Evolutionary conservation across 345 rosid species (phyloP), one percentile per base, ranked within the genome.

Genomic region (Melaleuca alternifolia): DNA sequence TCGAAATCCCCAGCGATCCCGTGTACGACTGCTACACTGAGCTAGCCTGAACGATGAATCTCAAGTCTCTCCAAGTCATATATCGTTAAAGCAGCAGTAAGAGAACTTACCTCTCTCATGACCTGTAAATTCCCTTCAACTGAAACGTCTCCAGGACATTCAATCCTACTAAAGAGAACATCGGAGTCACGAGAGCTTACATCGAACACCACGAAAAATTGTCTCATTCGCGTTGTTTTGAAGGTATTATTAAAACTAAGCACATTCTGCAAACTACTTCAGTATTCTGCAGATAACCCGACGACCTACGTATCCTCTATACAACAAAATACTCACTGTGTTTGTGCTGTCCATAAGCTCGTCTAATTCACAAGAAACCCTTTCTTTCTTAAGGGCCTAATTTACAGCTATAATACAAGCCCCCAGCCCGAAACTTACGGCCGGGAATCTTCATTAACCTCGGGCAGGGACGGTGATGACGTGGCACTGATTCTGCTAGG

Each of bases 401-500:
- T 30, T 54, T 56, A 21, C 51, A 84, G 28, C 54, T 18, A 15
- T 8, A 84, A 11, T 57, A 44, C 76, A 57, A 8, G 76, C 6
- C 23, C 52, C 16, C 15, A 1, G 61, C 48, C 28, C 41, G 26
- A 26, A 18, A 41, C 51, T 54, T 28, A 59, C 46, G 84, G 59
- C 50, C 3, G 8, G 24, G 46, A 84, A 53, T 84, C 37, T 53
- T 28, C 85, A 51, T n/a, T 33, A 59, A 18, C 88, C 16, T 86
- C 90, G 14, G 62, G 51, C 85, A 84, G 84, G 18, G 91, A 85
- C 13, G 92, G 92, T 1, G 92, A 87, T 4, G 92, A 88, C 51
- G 89, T 88, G 44, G 48, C 81, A 20, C 94, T 89, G 6, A 89
- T 65, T 76, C 71, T 90, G 85, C 92, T 92, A 37, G 92, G 91